Conservation (phyloP, 495 filamentous ascomycete species). For the Lasiosphaeriaceae sp. region DNA sequence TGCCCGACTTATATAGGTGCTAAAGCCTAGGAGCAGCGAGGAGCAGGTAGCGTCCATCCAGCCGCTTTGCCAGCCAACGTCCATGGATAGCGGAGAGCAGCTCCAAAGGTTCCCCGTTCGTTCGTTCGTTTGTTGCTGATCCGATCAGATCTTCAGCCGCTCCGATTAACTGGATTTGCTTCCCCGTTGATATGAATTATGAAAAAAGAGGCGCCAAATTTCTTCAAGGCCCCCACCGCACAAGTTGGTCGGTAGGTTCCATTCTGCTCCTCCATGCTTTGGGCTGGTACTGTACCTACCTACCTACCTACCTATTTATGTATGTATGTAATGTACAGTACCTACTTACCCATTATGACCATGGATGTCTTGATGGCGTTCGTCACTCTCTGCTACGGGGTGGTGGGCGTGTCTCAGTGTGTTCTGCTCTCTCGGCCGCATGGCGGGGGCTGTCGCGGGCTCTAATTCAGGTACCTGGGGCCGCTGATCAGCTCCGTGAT, state of each 20-base stretch:
- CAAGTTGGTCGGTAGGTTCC: too few relatives aligned
- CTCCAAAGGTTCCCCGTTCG: background rate
- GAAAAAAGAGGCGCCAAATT: too few relatives aligned
- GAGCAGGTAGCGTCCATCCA: background rate
- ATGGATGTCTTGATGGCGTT: too few relatives aligned
- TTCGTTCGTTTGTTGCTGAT: background rate
- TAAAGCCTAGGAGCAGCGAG: background rate
- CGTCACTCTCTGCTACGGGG: background rate
- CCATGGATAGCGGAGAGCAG: background rate
- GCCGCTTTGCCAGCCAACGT: too few relatives aligned
- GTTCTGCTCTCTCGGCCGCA: background rate
- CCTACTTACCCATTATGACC: too few relatives aligned
- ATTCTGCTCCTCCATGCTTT: too few relatives aligned
- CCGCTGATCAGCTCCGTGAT: too few relatives aligned
- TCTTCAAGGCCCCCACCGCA: too few relatives aligned
- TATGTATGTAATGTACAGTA: background rate
- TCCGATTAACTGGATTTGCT: background rate
- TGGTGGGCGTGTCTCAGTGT: background rate
- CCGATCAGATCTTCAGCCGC: constrained; percentile 11
- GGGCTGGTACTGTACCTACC: too few relatives aligned
- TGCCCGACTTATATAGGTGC: background rate
- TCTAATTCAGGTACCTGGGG: background rate
- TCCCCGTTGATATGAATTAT: too few relatives aligned
- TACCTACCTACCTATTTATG: background rate
- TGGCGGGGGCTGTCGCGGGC: background rate